Evolutionary conservation across 768 basidiomycete genomes (phyloP).

Genomic region (Auriscalpium orientale): DNA sequence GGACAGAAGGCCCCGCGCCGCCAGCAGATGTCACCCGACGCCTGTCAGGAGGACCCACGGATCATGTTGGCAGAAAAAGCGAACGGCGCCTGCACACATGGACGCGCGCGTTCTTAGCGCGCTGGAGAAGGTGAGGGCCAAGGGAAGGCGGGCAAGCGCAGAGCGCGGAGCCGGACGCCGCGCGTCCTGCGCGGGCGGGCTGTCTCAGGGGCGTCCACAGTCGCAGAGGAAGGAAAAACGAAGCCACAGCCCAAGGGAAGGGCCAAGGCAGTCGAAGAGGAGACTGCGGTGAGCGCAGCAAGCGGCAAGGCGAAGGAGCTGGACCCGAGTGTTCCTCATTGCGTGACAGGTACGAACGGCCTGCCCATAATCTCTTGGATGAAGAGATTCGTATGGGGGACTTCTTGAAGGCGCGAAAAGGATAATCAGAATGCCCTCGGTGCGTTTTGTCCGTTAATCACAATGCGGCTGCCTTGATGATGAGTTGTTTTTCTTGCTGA

Average conservation of each 20-base stretch:
- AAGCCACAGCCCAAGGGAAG: slow-evolving; percentile 14
- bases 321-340: slow-evolving; percentile 40
- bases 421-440: slow-evolving; percentile 65
- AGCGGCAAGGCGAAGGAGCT: slow-evolving; percentile 15
- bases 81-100: slow-evolving; percentile 17
- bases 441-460: slow-evolving; percentile 29
- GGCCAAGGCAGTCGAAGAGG: slow-evolving; percentile 11
- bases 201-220: slow-evolving; percentile 3
- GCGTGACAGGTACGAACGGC: slow-evolving; percentile 62
- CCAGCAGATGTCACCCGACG: slow-evolving; percentile 42
- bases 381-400: slow-evolving; percentile 66
- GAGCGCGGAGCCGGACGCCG: neutral
- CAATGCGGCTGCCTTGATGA: slow-evolving; percentile 1
- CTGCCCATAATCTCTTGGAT: slow-evolving; percentile 71
- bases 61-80: slow-evolving; percentile 24
- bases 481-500: slow-evolving; percentile 7
- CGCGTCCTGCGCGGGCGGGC: slow-evolving; percentile 13
- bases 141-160: neutral
- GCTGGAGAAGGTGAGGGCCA: slow-evolving; percentile 8
- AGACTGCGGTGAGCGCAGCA: slow-evolving; percentile 5
- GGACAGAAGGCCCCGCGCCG: slow-evolving; percentile 36
- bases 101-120: slow-evolving; percentile 18
- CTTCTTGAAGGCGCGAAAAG: slow-evolving; percentile 36
- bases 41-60: slow-evolving; percentile 37
- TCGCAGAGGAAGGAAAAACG: slow-evolving; percentile 7